Evolutionary conservation across 306 rosid species (phyloP).

Genomic region (Gynostemma pentaphyllum): DNA sequence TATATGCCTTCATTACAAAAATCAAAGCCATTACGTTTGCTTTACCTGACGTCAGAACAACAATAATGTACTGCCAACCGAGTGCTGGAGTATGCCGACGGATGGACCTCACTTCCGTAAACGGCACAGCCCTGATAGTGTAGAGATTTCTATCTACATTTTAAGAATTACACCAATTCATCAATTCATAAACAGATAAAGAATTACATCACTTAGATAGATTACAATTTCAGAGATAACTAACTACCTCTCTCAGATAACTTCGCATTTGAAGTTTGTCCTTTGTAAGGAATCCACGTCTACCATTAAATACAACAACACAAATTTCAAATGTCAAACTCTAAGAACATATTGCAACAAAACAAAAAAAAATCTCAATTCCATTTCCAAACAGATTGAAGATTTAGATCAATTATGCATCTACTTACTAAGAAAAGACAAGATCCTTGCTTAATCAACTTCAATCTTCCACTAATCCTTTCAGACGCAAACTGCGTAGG

Average conservation of each 20-base stretch:
- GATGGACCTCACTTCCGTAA: slow-evolving; percentile 79
- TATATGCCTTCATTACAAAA: too few species aligned
- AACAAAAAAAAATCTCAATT: not conserved
- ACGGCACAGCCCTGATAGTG: slow-evolving; percentile 68
- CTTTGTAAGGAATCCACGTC: slow-evolving; percentile 91
- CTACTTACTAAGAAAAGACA: slow-evolving; percentile 65
- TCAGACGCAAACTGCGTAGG: slow-evolving; percentile 77
- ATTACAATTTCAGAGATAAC: slow-evolving; percentile 10
- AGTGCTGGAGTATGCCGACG: slow-evolving; percentile 83
- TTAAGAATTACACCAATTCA: slow-evolving; percentile 19
- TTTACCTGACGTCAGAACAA: slow-evolving; percentile 77
- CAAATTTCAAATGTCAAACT: not conserved
- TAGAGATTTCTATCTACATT: slow-evolving; percentile 70
- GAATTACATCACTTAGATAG: not conserved
- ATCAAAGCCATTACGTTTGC: not conserved
- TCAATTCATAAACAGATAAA: not conserved
- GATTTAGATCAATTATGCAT: not conserved
- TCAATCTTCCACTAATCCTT: slow-evolving; percentile 81
- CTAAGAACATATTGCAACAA: not conserved
- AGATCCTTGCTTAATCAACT: slow-evolving; percentile 67
- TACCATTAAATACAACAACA: slow-evolving; percentile 18
- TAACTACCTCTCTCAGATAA: slow-evolving; percentile 68
- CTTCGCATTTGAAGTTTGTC: slow-evolving; percentile 50
- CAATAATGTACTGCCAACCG: slow-evolving; percentile 88
- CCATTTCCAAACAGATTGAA: not conserved